Percentiles rank a stretch among this genome's conserved stretches.
Evolutionary conservation across 1,139 yeast species (phyloP).

Genomic region (Diutina scorzettiae): DNA sequence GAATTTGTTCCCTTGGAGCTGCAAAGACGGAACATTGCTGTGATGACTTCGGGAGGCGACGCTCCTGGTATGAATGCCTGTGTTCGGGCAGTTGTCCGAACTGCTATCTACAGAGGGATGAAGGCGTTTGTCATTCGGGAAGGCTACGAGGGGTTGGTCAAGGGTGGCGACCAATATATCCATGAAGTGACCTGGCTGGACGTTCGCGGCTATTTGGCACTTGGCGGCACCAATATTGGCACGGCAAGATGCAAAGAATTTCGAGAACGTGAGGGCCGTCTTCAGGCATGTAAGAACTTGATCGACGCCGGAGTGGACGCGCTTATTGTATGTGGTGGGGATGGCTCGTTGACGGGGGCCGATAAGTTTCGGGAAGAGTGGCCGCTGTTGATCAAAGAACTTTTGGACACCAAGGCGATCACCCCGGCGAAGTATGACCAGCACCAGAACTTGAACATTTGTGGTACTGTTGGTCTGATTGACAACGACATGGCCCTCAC

Average conservation of each 20-base stretch:
- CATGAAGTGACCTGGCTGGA: conserved; percentile 66
- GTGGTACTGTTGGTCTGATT: conserved; percentile 72
- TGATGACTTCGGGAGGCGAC: conserved; percentile 84
- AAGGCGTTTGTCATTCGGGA: conserved; percentile 65
- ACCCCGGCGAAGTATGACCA: conserved; percentile 39
- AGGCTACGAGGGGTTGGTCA: conserved; percentile 68
- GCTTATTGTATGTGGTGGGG: conserved; percentile 75
- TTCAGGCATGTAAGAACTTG: conserved; percentile 56
- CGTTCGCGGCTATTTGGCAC: conserved; percentile 61
- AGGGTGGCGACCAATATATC: conserved; percentile 50
- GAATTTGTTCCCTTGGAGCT: background rate
- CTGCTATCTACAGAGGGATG: conserved; percentile 61
- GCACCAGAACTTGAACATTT: conserved; percentile 51
- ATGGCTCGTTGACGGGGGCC: conserved; percentile 77
- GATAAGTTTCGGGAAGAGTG: conserved; percentile 69
- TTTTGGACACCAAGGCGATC: conserved; percentile 37
- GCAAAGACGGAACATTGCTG: conserved; percentile 49
- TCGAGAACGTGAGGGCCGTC: conserved; percentile 56
- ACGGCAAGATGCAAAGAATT: conserved; percentile 68
- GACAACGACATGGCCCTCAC: conserved; percentile 80
- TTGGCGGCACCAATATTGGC: conserved; percentile 76
- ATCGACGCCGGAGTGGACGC: conserved; percentile 68
- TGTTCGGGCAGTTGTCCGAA: conserved; percentile 67
- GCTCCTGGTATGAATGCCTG: conserved; percentile 83
- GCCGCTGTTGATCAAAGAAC: conserved; percentile 60